A percentile compares a stretch with the other conserved stretches of the same genome.
Conservation (phyloP, 176 grass and related monocot genomes). For the Paspalum notatum region DNA sequence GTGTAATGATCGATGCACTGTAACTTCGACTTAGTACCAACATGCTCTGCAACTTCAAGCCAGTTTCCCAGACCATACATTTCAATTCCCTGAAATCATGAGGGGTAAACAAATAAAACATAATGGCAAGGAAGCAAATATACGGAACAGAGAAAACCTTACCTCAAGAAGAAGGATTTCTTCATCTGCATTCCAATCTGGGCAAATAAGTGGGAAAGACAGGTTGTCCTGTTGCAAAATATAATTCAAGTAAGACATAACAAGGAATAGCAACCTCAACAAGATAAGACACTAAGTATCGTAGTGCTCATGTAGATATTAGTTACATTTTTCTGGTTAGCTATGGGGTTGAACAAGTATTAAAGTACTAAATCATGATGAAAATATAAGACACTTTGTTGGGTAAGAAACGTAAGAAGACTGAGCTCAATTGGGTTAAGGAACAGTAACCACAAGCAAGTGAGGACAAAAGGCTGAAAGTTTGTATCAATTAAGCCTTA, state of each 20-base stretch:
- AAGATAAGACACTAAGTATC: neutral
- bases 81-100: constrained; percentile 85
- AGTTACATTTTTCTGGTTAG: neutral
- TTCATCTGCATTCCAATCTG: constrained; percentile 99
- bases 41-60: constrained; percentile 95
- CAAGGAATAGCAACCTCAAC: neutral
- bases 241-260: constrained; percentile 11
- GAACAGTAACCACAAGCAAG: neutral
- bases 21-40: constrained; percentile 91
- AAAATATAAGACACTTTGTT: neutral
- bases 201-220: constrained; percentile 89
- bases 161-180: constrained; percentile 99
- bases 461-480: neutral
- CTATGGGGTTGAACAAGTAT: neutral
- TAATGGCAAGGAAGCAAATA: neutral
- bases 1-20: constrained; percentile 99
- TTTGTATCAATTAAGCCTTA: neutral
- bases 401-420: neutral
- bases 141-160: constrained; percentile 12
- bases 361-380: constrained; percentile 1
- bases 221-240: constrained; percentile 86
- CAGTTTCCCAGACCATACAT: constrained; percentile 99
- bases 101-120: constrained; percentile 36
- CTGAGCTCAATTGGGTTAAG: neutral
- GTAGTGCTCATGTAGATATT: constrained; percentile 1